phyloP scores from a whole-genome alignment of 441 rosid species.

The Populus hybrid region DNA sequence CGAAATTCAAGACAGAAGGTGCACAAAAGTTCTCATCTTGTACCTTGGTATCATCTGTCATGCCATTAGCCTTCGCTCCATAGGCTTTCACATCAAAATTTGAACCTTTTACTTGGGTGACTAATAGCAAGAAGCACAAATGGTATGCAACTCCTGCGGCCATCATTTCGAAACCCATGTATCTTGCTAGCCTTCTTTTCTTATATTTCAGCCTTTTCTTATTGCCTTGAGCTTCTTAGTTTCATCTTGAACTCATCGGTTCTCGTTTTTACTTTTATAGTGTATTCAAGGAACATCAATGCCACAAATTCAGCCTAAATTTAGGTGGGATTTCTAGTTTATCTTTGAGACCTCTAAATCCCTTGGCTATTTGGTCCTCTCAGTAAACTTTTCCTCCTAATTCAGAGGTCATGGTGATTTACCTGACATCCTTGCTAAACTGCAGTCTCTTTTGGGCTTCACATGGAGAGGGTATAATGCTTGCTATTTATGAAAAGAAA shows the following conservation, averaged over 20 bases:
- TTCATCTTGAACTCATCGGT: too few species aligned
- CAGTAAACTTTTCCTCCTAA: background rate
- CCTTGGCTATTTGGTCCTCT: background rate
- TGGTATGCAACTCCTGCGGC: background rate
- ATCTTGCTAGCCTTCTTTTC: background rate
- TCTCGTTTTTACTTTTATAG: background rate
- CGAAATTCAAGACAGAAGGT: background rate
- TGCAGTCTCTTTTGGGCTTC: background rate
- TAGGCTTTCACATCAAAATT: conserved; percentile 21
- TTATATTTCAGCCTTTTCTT: background rate
- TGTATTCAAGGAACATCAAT: background rate
- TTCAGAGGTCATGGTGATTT: background rate
- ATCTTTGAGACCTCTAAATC: background rate
- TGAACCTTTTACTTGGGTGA: background rate
- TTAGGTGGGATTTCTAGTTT: background rate
- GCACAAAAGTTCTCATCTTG: background rate
- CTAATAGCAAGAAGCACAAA: conserved; percentile 1
- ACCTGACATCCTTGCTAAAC: background rate
- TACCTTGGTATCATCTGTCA: conserved; percentile 31
- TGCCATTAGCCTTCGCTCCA: conserved; percentile 38
- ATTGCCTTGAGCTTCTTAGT: background rate
- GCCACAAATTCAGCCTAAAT: background rate
- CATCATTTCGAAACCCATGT: background rate
- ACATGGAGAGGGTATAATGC: background rate
- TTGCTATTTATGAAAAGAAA: background rate